phyloP scores from a whole-genome alignment of 2,329 filamentous ascomycete genomes.

The Trichoderma lentiforme region DNA sequence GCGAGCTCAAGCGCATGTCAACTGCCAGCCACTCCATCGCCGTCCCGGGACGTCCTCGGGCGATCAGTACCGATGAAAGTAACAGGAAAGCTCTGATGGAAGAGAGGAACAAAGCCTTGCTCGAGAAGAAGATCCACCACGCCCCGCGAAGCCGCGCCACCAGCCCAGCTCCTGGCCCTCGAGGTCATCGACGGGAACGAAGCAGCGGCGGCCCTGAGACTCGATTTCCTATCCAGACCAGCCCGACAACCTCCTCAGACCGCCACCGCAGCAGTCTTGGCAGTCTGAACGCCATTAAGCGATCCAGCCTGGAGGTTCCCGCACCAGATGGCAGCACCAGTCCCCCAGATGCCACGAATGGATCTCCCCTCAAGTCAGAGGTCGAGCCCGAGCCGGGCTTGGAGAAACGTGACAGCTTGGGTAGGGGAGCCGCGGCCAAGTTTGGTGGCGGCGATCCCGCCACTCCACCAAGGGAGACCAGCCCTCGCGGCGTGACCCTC shows the following conservation, averaged over 20 bases:
- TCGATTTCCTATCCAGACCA: constrained; percentile 78
- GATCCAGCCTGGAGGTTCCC: constrained; percentile 79
- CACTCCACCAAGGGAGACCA: constrained; percentile 32
- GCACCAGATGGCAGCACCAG: constrained; percentile 46
- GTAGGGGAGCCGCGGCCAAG: constrained; percentile 42
- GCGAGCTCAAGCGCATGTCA: constrained; percentile 88
- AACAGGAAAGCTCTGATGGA: constrained; percentile 93
- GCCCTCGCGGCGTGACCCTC: constrained; percentile 46
- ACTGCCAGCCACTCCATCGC: constrained; percentile 64
- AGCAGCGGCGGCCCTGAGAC: constrained; percentile 72
- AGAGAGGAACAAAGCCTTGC: constrained; percentile 79
- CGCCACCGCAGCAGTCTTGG: constrained; percentile 50
- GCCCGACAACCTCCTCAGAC: constrained; percentile 55
- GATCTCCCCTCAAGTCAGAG: constrained; percentile 29
- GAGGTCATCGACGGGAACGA: constrained; percentile 72
- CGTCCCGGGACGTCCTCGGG: constrained; percentile 63
- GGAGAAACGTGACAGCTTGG: constrained; percentile 64
- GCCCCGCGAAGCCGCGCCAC: constrained; percentile 67
- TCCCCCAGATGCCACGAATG: constrained; percentile 43
- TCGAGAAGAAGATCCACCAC: constrained; percentile 55
- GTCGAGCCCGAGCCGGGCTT: constrained; percentile 22
- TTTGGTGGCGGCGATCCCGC: constrained; percentile 46
- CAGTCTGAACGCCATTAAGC: constrained; percentile 50
- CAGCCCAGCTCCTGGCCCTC: constrained; percentile 64
- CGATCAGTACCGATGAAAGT: constrained; percentile 92